Base-by-base conservation (phyloP, 176 grass and related monocot species). In the Avena insularis region DNA sequence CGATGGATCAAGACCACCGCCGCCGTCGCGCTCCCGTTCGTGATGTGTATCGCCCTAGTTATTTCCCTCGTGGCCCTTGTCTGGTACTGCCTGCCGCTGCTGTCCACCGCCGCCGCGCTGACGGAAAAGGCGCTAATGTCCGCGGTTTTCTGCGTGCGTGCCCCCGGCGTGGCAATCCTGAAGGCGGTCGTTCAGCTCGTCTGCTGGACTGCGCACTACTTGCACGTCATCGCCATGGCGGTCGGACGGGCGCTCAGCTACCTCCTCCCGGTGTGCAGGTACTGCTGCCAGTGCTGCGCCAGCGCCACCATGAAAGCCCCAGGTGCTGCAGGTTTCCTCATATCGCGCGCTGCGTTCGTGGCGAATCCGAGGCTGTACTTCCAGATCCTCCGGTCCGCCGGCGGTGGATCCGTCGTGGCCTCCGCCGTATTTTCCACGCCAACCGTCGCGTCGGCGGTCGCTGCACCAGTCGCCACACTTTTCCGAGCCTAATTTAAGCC, bases 291-390 rank as follows among this genome's bases (percentile, higher is more conserved):
- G 31, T 83, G 50, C 50, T 83, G 23, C 81, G 71, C 8, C 59
- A 12, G 0, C n/a, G 36, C 76, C 48, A 90, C 79, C 79, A 90
- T 86, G 88, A 71, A 11, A 1, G 88, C 84, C 6, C 79, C 84
- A 0, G 88, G 58, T 16, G 54, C 53, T 64, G 62, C 79, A 64
- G 64, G 73, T 9, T 2, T 0, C 54, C 3, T 64, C 21, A 87
- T 90, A 4, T 87, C 79, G 31, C 84, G 73, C 3, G 46, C 55
- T 0, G 84, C 84, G 64, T 86, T 86, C 84, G 11, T 1, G n/a
- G 64, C n/a, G 1, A 2, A 6, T 21, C 29, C 84, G 43, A 1
- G 0, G 15, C 84, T 47, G n/a, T 90, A 35, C 72, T 86, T 83
- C 84, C 2, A 0, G 6, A 77, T 90, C 73, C 16, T 72, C 15